Percentiles rank a stretch among this genome's conserved stretches.
These are phyloP conservation scores for Talaromyces sp. DNA, from an alignment of 2,329 filamentous ascomycete species.

Conservation along the genomic window DNA sequence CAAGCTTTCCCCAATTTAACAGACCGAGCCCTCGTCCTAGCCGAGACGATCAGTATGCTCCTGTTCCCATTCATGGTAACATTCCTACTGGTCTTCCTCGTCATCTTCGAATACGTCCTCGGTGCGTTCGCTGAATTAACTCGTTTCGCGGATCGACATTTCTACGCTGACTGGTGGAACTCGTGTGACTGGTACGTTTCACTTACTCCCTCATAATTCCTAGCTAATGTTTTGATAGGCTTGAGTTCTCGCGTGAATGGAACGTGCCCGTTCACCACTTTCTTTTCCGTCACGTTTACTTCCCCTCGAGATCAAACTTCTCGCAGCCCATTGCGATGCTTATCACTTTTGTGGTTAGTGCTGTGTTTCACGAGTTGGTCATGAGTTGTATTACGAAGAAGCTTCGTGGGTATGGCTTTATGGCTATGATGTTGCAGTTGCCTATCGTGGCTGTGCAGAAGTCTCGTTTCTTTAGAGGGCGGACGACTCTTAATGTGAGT, in stretches of 20 bases:
- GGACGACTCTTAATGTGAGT: constrained; percentile 71
- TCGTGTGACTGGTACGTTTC: constrained; percentile 51
- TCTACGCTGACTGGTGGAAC: constrained; percentile 79
- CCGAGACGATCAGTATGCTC: constrained; percentile 86
- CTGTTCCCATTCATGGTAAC: constrained; percentile 97
- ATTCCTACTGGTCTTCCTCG: constrained; percentile 91
- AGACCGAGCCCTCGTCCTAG: constrained; percentile 77
- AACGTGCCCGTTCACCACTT: constrained; percentile 98
- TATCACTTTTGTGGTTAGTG: constrained; percentile 89
- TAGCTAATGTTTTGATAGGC: constrained; percentile 58
- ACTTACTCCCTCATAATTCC: background rate
- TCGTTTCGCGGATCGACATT: constrained; percentile 88
- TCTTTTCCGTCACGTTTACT: constrained; percentile 91
- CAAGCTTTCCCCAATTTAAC: constrained; percentile 51
- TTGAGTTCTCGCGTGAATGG: constrained; percentile 96
- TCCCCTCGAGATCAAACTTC: constrained; percentile 74
- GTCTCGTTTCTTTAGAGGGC: constrained; percentile 72
- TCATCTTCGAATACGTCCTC: constrained; percentile 96
- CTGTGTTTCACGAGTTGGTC: constrained; percentile 88
- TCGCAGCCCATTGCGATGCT: constrained; percentile 77
- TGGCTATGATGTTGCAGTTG: constrained; percentile 95
- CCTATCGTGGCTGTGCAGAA: constrained; percentile 92
- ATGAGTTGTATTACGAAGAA: constrained; percentile 99
- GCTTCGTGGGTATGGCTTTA: constrained; percentile 87
- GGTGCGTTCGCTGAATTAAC: constrained; percentile 95